Evolutionary conservation across 495 filamentous ascomycete genomes (phyloP).

Genomic region (Aspergillus ellipticus): DNA sequence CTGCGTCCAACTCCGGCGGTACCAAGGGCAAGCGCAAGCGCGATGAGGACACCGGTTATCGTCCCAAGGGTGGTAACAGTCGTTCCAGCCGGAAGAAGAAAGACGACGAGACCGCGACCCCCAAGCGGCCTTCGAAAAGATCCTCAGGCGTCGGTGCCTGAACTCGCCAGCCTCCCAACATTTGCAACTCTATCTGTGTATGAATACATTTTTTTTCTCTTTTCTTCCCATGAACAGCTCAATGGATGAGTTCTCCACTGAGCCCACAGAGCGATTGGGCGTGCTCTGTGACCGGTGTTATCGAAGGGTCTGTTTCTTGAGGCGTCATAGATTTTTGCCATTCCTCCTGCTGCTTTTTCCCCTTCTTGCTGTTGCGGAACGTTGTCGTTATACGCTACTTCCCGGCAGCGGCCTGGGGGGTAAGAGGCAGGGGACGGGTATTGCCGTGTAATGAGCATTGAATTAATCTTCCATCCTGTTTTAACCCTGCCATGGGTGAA

Average conservation of each 20-base stretch:
- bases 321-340: too few relatives aligned
- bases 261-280: neutral
- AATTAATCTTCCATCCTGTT: too few relatives aligned
- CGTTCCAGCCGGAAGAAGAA: constrained; percentile 65
- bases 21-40: constrained; percentile 54
- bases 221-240: neutral
- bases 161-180: neutral
- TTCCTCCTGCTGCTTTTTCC: too few relatives aligned
- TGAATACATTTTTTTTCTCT: constrained; percentile 8
- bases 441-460: too few relatives aligned
- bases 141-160: constrained; percentile 20
- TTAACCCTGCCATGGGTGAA: too few relatives aligned
- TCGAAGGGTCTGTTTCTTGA: neutral
- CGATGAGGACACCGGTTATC: constrained; percentile 66
- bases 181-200: constrained; percentile 5
- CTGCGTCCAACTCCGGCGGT: constrained; percentile 31
- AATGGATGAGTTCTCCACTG: neutral
- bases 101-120: constrained; percentile 37
- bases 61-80: constrained; percentile 63
- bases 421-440: too few relatives aligned
- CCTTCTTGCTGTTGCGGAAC: too few relatives aligned
- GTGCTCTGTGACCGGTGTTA: neutral
- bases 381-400: too few relatives aligned
- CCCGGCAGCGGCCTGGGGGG: too few relatives aligned
- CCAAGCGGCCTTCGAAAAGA: constrained; percentile 36